Evolutionary conservation across 2,329 filamentous ascomycete genomes (phyloP).

Genomic region (Drechslerella coelobrocha): DNA sequence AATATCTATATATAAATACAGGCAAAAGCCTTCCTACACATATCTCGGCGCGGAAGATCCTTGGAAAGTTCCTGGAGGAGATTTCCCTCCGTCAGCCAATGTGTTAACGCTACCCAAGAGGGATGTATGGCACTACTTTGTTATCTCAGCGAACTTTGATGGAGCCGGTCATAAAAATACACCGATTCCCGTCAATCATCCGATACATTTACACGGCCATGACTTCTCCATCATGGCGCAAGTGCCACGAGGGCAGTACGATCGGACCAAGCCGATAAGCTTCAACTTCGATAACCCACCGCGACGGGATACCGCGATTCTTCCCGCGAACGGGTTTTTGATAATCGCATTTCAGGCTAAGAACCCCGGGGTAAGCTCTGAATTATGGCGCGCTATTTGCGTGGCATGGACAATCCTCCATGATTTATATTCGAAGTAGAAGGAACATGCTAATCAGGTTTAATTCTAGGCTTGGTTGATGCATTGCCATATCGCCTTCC

Average conservation of each 20-base stretch:
- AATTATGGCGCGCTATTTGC: not conserved
- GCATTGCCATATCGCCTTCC: constrained; percentile 62
- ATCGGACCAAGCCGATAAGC: constrained; percentile 1
- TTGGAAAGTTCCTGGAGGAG: not conserved
- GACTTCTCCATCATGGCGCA: constrained; percentile 60
- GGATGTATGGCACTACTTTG: constrained; percentile 57
- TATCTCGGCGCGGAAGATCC: constrained; percentile 25
- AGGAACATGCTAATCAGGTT: no score
- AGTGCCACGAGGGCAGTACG: constrained; percentile 27
- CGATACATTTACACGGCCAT: constrained; percentile 64
- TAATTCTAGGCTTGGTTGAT: constrained; percentile 51
- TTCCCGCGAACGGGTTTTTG: constrained; percentile 61
- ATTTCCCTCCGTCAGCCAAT: constrained; percentile 57
- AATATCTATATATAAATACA: constrained; percentile 2
- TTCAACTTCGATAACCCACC: constrained; percentile 61
- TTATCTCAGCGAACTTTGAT: constrained; percentile 55
- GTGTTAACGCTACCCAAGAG: constrained; percentile 65
- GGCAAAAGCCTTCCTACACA: constrained; percentile 30
- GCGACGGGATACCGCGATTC: constrained; percentile 64
- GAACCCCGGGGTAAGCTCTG: constrained; percentile 60
- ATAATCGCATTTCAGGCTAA: constrained; percentile 63
- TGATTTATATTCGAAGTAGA: not conserved
- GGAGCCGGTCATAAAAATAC: constrained; percentile 9
- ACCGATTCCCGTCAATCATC: constrained; percentile 57
- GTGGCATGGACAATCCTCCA: not conserved